Evolutionary conservation across 768 basidiomycete species (phyloP), one percentile per base, ranked within the genome.

Genomic region (Hemileccinum rubropunctum): DNA sequence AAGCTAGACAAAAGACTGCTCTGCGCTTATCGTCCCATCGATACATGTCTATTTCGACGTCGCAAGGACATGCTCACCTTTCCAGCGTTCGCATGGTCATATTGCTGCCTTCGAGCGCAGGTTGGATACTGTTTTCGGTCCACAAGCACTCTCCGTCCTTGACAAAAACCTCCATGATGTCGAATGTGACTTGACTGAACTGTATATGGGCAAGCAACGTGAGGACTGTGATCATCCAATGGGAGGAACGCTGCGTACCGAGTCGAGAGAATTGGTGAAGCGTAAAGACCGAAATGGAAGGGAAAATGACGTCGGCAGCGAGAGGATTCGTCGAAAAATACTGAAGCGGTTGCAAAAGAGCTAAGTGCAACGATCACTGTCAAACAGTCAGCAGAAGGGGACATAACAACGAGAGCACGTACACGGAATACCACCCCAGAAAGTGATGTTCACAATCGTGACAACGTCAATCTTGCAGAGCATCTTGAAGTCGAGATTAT

Each of bases 261-360:
- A 88, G 3, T 81, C 87, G 20, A 95, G 73, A 1, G 92, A 94
- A 94, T 50, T 86, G 83, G 27, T 95, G 72, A 0, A 95, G 74
- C 82, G 89, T 85, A 71, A 93, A 95, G 28, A 95, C 70, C 0
- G 91, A 86, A 53, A 98, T 93, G 0, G 91, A 84, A 15, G 95
- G 95, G 78, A 98, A 98, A 55, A 98, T 95, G 45, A 92, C 73
- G 54, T 97, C 94, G 0, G 88, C 81, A 0, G 95, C 97, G 2
- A 98, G 68, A 4, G 93, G 90, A 23, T 64, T 76, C 1, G 76
- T 66, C 5, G 83, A 82, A 2, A n/a, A 78, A 76, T 15, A 74
- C 59, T 0, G 89, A 83, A 7, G 88, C 88, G 0, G 78, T 78
- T 6, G 88, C 83, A 57, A 95, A 88, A 0, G 90, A 91, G 60